Evolutionary conservation across 768 basidiomycete genomes (phyloP), one percentile per base, ranked within the genome.

Genomic region (Pisolithus marmoratus): DNA sequence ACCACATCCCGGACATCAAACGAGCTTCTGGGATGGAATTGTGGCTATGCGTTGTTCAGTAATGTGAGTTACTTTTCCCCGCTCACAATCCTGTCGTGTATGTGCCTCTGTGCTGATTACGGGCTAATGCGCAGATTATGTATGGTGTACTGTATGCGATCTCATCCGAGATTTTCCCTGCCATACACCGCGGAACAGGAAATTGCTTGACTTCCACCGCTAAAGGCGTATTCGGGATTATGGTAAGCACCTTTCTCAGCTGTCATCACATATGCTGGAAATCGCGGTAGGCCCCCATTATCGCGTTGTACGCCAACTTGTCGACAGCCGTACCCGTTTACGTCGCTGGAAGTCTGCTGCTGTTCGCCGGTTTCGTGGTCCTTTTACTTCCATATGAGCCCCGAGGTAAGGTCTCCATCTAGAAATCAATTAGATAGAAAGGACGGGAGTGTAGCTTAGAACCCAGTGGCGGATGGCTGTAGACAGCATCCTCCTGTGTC

Each of bases 1-100:
- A 90, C 87, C 42, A 89, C 87, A n/a, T 78, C 87, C 27, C 76
- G 80, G 58, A 82, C 77, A 53, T 86, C 83, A 8, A 74, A 83
- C 54, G 74, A 79, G 24, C 74, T 90, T 38, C 73, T 90, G 23
- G 87, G 82, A 44, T 90, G 87, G 87, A 89, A 90, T 66, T 90
- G 86, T 61, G 85, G 78, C 8, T 87, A 85, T 56, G 74, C 71
- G n/a, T 84, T 85, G 61, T 75, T 67, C 55, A 81, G 78, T 49
- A 83, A 83, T 58, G 79, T 84, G 52, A 43, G 73, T 66, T 2
- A 44, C 47, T 19, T 9, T 42, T 6, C 6, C n/a, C 23, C 42
- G 34, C 20, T 34, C n/a, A 3, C 27, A 17, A 34, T 9, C 6
- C 29, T 31, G 40, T 47, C n/a, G 49, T 19, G 20, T 36, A 24